These are phyloP conservation scores for Mortierella sp. DNA, from an alignment of 371 early-diverging fungal genomes.

Conservation along the genomic window DNA sequence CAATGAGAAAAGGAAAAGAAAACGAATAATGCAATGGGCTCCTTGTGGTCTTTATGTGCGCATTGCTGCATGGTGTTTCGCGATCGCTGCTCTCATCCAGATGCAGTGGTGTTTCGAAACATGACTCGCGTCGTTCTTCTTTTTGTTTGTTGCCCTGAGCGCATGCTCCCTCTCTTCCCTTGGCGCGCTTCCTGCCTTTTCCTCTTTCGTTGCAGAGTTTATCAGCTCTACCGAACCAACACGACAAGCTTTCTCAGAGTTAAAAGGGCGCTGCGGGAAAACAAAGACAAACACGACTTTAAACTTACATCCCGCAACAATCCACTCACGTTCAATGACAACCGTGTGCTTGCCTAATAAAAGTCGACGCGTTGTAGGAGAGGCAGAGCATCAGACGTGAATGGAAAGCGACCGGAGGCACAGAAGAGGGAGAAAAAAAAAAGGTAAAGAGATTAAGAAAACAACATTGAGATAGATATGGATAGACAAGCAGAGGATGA, in stretches of 20 bases:
- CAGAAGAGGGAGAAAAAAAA: neutral
- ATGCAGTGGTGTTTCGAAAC: neutral
- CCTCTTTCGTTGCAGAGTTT: neutral
- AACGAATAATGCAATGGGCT: neutral
- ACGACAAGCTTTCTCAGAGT: neutral
- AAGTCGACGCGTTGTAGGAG: neutral
- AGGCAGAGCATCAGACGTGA: neutral
- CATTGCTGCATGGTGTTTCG: neutral
- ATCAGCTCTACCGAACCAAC: neutral
- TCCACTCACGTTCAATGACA: slow-evolving; percentile 31
- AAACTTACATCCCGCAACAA: slow-evolving; percentile 35
- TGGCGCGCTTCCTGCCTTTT: neutral
- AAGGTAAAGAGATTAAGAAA: neutral
- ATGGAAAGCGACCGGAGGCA: neutral
- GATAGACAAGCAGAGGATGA: neutral
- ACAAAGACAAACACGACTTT: neutral
- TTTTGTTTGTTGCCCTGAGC: slow-evolving; percentile 8
- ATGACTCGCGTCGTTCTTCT: neutral
- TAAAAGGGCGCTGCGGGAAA: neutral
- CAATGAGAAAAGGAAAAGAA: too few species aligned
- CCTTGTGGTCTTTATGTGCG: neutral
- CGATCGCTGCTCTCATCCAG: neutral
- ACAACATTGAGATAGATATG: neutral
- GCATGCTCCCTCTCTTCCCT: neutral
- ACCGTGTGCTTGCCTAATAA: slow-evolving; percentile 30